phyloP scores from a whole-genome alignment of 1,284 basidiomycete genomes.

The Cryptococcus jaspeensis region DNA sequence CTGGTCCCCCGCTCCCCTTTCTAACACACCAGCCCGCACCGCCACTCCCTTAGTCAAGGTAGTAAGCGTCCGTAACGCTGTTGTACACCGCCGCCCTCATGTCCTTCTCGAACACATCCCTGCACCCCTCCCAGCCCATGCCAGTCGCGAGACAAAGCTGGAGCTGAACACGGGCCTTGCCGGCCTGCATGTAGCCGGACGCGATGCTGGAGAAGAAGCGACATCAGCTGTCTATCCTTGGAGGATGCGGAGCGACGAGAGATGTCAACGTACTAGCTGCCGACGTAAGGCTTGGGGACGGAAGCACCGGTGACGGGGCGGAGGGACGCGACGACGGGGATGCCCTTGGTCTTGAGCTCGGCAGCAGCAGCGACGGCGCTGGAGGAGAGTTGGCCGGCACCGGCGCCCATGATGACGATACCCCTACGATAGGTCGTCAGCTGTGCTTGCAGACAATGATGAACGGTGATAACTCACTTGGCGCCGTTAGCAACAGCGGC shows the following conservation, averaged over 20 bases:
- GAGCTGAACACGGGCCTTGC: constrained; percentile 16
- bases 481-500: constrained; percentile 15
- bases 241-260: neutral
- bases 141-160: constrained; percentile 18
- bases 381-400: constrained; percentile 11
- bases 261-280: constrained; percentile 5
- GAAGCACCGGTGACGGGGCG: constrained; percentile 12
- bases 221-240: neutral
- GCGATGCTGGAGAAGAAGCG: constrained; percentile 5
- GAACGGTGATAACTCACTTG: constrained; percentile 8
- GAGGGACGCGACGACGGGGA: constrained; percentile 15
- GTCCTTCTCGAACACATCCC: constrained; percentile 16
- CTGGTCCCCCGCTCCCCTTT: too few relatives aligned
- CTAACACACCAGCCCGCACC: too few relatives aligned
- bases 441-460: neutral
- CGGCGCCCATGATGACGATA: constrained; percentile 19
- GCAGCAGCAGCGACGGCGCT: constrained; percentile 4
- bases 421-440: constrained; percentile 2
- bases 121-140: constrained; percentile 14
- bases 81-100: constrained; percentile 14
- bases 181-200: constrained; percentile 17
- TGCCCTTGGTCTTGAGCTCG: constrained; percentile 9
- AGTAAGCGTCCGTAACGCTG: constrained; percentile 4
- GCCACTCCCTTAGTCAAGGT: neutral
- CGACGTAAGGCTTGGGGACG: constrained; percentile 7